Evolutionary conservation across 2,329 filamentous ascomycete species (phyloP), one percentile per base, ranked within the genome.

Genomic region (Colletotrichum trifolii): DNA sequence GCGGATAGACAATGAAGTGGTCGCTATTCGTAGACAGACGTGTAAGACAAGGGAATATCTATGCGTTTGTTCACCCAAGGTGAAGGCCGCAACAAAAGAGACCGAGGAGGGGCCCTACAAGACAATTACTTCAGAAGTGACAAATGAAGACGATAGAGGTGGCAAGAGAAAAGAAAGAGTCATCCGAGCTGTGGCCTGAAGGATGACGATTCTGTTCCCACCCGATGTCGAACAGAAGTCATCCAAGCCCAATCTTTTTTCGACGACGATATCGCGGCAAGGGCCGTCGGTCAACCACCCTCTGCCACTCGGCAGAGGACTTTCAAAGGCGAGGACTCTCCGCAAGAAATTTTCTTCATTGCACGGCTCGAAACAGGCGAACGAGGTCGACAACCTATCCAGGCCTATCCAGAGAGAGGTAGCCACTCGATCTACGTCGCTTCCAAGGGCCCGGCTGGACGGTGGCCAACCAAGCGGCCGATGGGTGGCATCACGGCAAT

Each of bases 141-240:
- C 34, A 25, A 13, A 17, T 42, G 33, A 35, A 10, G n/a, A 40
- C 17, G 17, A 42, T n/a, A 38, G 38, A 10, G 36, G 33, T 38
- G 53, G 52, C 15, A 36, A 49, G 46, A 42, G 46, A 36, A 56
- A 13, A 47, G 54, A 36, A 49, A 39, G 35, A 56, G 34, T 48
- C 54, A 54, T 10, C 62, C 64, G 25, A 62, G 64, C n/a, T 46
- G 49, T 60, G 64, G 58, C 33, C 61, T 59, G 38, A 55, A 64
- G 45, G 63, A 67, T 17, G 64, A 66, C 45, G 68, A 71, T 47
- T 66, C 57, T 48, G 66, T 68, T 61, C 64, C 65, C 48, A 61
- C 60, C 9, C 6, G 43, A 66, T 6, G 62, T 52, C 34, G 53
- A 40, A 57, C 35, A 36, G n/a, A 53, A 56, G 35, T 39, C 53